phyloP scores from a whole-genome alignment of 2,329 filamentous ascomycete genomes.

The Chalara sp. region DNA sequence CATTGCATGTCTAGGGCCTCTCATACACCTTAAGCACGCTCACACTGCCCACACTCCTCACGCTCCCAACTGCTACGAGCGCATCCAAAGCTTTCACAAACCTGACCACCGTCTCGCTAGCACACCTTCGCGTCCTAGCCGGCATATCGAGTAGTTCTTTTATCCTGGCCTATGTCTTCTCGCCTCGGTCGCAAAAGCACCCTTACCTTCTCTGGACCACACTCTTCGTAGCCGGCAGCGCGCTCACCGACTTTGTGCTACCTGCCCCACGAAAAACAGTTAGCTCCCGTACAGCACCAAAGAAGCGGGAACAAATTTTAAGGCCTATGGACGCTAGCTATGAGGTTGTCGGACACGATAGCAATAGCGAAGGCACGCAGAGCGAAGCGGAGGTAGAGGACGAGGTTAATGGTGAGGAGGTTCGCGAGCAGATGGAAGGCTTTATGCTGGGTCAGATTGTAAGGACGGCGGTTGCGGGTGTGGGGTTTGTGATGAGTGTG shows the following conservation, averaged over 20 bases:
- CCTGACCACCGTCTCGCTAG: conserved; percentile 55
- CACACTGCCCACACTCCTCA: conserved; percentile 72
- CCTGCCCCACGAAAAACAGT: conserved; percentile 7
- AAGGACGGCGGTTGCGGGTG: conserved; percentile 45
- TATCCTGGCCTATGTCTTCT: conserved; percentile 70
- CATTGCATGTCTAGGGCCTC: conserved; percentile 56
- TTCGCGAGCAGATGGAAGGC: conserved; percentile 48
- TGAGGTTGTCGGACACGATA: conserved; percentile 53
- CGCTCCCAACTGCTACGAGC: conserved; percentile 67
- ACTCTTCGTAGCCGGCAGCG: conserved; percentile 52
- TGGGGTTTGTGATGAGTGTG: conserved; percentile 55
- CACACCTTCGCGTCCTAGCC: conserved; percentile 61
- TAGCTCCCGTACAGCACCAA: not conserved
- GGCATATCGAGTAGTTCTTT: conserved; percentile 65
- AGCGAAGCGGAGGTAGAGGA: conserved; percentile 42
- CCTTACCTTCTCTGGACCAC: conserved; percentile 88
- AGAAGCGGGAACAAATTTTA: conserved; percentile 20
- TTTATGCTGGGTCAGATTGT: conserved; percentile 48
- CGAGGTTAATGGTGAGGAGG: conserved; percentile 54
- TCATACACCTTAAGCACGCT: conserved; percentile 78
- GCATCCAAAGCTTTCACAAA: conserved; percentile 66
- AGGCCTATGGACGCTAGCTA: conserved; percentile 60
- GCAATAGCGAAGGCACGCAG: conserved; percentile 37
- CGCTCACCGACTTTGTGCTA: conserved; percentile 31
- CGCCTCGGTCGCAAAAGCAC: conserved; percentile 68